Conservation (phyloP, 768 basidiomycete genomes). For the Candolleomyces eurysporus region DNA sequence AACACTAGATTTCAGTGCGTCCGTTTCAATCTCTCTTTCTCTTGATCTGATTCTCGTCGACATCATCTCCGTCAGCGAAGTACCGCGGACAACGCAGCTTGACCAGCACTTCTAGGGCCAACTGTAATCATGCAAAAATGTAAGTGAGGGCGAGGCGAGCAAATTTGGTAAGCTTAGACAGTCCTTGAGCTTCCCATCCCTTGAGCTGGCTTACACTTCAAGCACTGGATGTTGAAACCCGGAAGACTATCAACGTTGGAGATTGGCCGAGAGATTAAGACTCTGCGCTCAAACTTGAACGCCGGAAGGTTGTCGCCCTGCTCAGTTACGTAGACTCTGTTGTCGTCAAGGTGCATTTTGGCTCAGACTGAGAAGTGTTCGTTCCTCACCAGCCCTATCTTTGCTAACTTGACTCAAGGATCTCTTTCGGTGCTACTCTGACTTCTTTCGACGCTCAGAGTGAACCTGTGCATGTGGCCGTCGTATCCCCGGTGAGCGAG, state of each 20-base stretch:
- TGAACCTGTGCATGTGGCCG: neutral
- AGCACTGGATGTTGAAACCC: neutral
- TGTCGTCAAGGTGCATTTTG: slow-evolving; percentile 1
- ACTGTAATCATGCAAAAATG: neutral
- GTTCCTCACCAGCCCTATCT: neutral
- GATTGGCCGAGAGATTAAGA: neutral
- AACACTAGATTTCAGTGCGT: neutral
- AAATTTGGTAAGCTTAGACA: neutral
- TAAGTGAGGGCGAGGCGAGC: neutral
- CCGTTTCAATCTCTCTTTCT: neutral
- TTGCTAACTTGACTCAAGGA: neutral
- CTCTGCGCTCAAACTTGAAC: neutral
- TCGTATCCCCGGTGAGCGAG: neutral
- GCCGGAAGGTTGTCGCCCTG: neutral
- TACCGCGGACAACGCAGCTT: neutral
- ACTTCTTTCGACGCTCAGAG: neutral
- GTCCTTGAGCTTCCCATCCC: neutral
- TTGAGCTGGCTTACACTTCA: neutral
- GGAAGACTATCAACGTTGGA: neutral
- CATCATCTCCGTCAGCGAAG: neutral
- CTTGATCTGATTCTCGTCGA: neutral
- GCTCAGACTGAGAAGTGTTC: neutral
- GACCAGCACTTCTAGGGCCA: neutral
- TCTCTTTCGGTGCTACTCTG: neutral
- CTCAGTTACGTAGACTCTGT: neutral